Conservation (phyloP, 129 eudicot species). For the Ambrosia artemisiifolia region DNA sequence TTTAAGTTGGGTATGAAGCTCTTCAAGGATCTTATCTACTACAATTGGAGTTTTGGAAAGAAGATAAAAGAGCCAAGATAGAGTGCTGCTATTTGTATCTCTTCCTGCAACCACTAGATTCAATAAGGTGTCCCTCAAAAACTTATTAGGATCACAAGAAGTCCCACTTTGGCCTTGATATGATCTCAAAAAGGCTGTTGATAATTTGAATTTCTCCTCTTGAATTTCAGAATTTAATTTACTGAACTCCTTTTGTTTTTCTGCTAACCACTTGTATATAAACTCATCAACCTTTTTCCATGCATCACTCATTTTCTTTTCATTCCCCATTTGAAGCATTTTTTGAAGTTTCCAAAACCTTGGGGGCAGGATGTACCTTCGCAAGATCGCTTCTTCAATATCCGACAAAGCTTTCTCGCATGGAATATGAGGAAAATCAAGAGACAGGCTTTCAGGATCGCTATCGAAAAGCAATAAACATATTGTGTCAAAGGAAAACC, state of each 20-base stretch:
- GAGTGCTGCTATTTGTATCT: constrained; percentile 34
- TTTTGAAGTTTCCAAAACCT: constrained; percentile 36
- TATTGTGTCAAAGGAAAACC: constrained; percentile 42
- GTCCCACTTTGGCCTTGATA: not conserved
- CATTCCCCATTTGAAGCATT: constrained; percentile 41
- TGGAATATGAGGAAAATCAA: constrained; percentile 30
- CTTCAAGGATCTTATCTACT: constrained; percentile 23
- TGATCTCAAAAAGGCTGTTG: not conserved
- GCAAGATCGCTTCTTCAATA: constrained; percentile 33
- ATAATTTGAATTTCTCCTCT: not conserved
- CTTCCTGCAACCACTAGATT: constrained; percentile 34
- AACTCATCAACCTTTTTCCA: constrained; percentile 26
- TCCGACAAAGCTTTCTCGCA: constrained; percentile 32
- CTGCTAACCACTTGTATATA: constrained; percentile 12
- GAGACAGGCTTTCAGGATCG: constrained; percentile 39
- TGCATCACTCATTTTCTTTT: constrained; percentile 36
- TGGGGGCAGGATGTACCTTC: constrained; percentile 44
- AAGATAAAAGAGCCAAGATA: constrained; percentile 39
- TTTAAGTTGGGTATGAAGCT: not conserved
- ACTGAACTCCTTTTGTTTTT: constrained; percentile 11
- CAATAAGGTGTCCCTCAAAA: constrained; percentile 20
- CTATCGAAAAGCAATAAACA: constrained; percentile 27
- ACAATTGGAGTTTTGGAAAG: constrained; percentile 26
- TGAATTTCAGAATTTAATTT: not conserved
- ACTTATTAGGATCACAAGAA: not conserved